Conservation (phyloP, 202 grass and related monocot species). For the Brachypodium distachyon region DNA sequence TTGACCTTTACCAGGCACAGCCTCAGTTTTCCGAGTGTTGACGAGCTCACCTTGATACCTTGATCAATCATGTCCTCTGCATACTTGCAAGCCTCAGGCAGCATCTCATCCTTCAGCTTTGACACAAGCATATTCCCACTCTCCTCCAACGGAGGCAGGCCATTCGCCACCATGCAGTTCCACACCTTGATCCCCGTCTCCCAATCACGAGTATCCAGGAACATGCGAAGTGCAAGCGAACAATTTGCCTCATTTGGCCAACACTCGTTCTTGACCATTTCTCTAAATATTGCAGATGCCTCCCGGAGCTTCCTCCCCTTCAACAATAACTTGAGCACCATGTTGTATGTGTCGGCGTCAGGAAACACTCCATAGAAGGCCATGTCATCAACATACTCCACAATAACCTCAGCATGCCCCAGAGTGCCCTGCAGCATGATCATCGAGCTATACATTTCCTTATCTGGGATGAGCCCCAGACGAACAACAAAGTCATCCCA, state of each 20-base stretch:
- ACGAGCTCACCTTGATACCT: constrained; percentile 65
- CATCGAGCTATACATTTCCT: constrained; percentile 57
- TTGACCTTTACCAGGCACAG: constrained; percentile 48
- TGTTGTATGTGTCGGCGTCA: constrained; percentile 42
- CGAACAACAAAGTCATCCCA: constrained; percentile 46
- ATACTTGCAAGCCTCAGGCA: constrained; percentile 91
- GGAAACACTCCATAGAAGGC: constrained; percentile 58
- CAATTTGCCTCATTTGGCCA: constrained; percentile 44
- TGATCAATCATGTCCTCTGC: constrained; percentile 84
- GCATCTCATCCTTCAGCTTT: constrained; percentile 42
- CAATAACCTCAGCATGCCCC: constrained; percentile 18
- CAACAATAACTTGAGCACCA: constrained; percentile 50
- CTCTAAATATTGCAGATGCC: constrained; percentile 50
- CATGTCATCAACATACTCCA: constrained; percentile 67
- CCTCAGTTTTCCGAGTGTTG: constrained; percentile 62
- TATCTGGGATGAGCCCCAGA: constrained; percentile 35
- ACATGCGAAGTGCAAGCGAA: constrained; percentile 36
- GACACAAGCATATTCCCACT: constrained; percentile 63
- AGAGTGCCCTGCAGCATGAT: constrained; percentile 47
- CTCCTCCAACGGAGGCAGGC: constrained; percentile 56
- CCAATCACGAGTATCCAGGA: constrained; percentile 42
- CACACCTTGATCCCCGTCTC: constrained; percentile 60
- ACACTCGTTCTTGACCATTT: constrained; percentile 84
- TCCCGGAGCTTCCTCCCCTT: constrained; percentile 47
- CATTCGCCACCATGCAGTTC: constrained; percentile 60